Conservation (phyloP, 1,139 yeast species). For the Hanseniaspora gamundiae region DNA sequence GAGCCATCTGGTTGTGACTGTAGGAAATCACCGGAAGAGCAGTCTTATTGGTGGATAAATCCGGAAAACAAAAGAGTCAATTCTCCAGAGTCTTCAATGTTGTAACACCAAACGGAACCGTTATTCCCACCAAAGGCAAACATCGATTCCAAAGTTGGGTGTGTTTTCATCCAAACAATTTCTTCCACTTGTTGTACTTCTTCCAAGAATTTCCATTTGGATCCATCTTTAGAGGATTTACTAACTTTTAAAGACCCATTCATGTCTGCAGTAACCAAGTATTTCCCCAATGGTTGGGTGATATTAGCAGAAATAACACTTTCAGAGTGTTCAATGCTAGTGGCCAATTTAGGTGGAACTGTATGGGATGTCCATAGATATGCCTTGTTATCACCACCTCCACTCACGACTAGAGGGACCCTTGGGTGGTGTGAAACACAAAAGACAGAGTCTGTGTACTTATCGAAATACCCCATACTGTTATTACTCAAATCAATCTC, state of each 20-base stretch:
- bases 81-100: conserved; percentile 47
- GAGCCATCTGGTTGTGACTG: conserved; percentile 49
- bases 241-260: conserved; percentile 72
- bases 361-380: conserved; percentile 87
- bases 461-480: conserved; percentile 80
- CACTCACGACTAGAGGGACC: conserved; percentile 72
- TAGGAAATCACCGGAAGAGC: conserved; percentile 67
- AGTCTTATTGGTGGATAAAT: conserved; percentile 65
- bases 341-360: conserved; percentile 68
- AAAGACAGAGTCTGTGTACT: conserved; percentile 76
- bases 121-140: conserved; percentile 93
- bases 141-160: conserved; percentile 56
- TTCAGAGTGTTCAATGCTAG: conserved; percentile 75
- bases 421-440: conserved; percentile 68
- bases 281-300: conserved; percentile 61
- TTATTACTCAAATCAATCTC: conserved; percentile 77
- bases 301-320: conserved; percentile 79
- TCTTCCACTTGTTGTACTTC: conserved; percentile 83
- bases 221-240: conserved; percentile 61
- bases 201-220: conserved; percentile 63
- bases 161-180: conserved; percentile 63
- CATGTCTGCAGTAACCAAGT: conserved; percentile 86
- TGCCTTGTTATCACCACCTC: conserved; percentile 86
- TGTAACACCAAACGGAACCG: conserved; percentile 92
- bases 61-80: conserved; percentile 68